phyloP scores from a whole-genome alignment of 1,284 basidiomycete genomes.

The Schizopora paradoxa region DNA sequence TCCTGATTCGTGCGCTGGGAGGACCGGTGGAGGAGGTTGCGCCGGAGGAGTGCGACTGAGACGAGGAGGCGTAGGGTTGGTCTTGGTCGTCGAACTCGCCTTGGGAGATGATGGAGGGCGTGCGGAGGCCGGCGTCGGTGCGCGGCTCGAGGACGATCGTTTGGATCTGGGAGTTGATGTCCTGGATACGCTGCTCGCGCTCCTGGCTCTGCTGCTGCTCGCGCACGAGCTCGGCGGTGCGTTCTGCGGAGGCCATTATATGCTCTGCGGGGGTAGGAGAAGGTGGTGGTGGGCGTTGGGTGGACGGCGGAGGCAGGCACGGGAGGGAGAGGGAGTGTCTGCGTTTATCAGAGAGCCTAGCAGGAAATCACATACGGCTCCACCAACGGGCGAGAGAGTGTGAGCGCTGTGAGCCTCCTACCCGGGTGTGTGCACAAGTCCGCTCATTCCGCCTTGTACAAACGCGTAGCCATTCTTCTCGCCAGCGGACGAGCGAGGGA shows the following conservation, averaged over 20 bases:
- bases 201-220: constrained; percentile 5
- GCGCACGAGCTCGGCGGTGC: constrained; percentile 1
- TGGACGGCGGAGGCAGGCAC: not conserved
- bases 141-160: constrained; percentile 7
- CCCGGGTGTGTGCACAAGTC: no score
- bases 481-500: no score
- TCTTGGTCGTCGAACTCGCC: no score
- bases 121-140: constrained; percentile 5
- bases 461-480: no score
- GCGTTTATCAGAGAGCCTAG: not conserved
- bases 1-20: not conserved
- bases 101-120: constrained; percentile 3
- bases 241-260: not conserved
- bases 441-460: no score
- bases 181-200: not conserved
- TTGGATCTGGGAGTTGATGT: constrained; percentile 1
- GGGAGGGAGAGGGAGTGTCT: not conserved
- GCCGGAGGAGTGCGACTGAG: constrained; percentile 1
- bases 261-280: not conserved
- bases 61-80: not conserved
- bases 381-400: no score
- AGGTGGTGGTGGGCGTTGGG: not conserved
- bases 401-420: no score
- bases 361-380: no score
- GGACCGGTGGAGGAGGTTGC: constrained; percentile 4